These are phyloP conservation scores for Erythrophleum ivorense DNA, from an alignment of 331 rosid genomes.

Conservation along the genomic window DNA sequence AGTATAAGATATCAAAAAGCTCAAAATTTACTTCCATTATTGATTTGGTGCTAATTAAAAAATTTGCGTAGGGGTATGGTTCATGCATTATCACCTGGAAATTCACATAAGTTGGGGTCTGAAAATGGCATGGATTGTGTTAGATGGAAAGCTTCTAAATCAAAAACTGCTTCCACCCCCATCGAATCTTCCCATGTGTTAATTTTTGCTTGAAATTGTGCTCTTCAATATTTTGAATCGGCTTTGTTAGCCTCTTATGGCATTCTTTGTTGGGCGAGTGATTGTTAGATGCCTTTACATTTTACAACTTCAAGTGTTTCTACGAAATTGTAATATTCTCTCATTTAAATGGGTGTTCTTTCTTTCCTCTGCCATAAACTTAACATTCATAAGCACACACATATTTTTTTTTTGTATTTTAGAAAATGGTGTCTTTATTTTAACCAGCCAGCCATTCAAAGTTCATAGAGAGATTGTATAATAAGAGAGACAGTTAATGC, in stretches of 20 bases:
- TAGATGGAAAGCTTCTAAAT: constrained; percentile 75
- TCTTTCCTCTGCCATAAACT: background rate
- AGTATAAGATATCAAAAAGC: background rate
- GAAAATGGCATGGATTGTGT: constrained; percentile 79
- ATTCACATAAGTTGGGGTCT: constrained; percentile 81
- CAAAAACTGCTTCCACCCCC: constrained; percentile 77
- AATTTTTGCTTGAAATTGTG: constrained; percentile 27
- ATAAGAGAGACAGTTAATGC: too few relatives aligned
- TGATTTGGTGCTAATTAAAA: background rate
- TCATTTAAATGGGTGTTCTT: background rate
- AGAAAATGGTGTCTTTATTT: too few relatives aligned
- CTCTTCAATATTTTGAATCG: background rate
- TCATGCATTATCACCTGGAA: constrained; percentile 86
- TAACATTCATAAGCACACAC: background rate
- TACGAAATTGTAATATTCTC: background rate
- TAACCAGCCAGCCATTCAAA: too few relatives aligned
- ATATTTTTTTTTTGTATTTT: too few relatives aligned
- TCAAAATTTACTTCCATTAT: background rate
- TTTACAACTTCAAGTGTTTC: background rate
- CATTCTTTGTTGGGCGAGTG: background rate
- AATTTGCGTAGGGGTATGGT: constrained; percentile 62
- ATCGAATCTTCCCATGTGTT: constrained; percentile 73
- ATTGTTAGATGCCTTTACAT: background rate
- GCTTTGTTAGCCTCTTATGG: background rate
- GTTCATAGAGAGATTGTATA: too few relatives aligned